phyloP scores from a whole-genome alignment of 805 yeast species.

The Ogataea degrootiae region DNA sequence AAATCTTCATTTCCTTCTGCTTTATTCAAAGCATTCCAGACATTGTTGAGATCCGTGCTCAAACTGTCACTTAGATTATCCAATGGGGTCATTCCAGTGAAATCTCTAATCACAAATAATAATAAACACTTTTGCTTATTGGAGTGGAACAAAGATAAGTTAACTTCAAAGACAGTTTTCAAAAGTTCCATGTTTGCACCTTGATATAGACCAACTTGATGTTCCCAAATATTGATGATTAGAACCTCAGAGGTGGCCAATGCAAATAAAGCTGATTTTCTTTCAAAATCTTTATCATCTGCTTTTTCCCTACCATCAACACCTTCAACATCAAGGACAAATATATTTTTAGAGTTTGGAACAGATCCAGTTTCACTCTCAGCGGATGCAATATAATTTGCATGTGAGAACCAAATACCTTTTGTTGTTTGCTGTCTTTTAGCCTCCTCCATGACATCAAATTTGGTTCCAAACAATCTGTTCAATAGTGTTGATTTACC shows the following conservation, averaged over 20 bases:
- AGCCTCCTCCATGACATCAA: slow-evolving; percentile 89
- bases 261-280: slow-evolving; percentile 94
- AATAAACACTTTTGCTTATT: slow-evolving; percentile 54
- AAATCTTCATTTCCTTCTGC: slow-evolving; percentile 59
- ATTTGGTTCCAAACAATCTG: slow-evolving; percentile 75
- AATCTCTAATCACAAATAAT: slow-evolving; percentile 89
- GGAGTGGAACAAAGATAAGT: slow-evolving; percentile 75
- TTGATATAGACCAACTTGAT: slow-evolving; percentile 93
- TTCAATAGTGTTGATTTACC: slow-evolving; percentile 93
- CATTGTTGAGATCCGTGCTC: slow-evolving; percentile 61
- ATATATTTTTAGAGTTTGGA: slow-evolving; percentile 35
- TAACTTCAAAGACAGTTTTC: slow-evolving; percentile 95
- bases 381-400: slow-evolving; percentile 34
- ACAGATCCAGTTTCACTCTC: slow-evolving; percentile 8
- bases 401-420: slow-evolving; percentile 73
- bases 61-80: slow-evolving; percentile 65
- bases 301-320: slow-evolving; percentile 98
- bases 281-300: slow-evolving; percentile 96
- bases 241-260: slow-evolving; percentile 85
- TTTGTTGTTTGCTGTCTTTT: slow-evolving; percentile 87
- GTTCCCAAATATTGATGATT: slow-evolving; percentile 94
- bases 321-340: slow-evolving; percentile 97
- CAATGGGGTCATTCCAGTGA: slow-evolving; percentile 81
- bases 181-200: slow-evolving; percentile 96
- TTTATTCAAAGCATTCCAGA: slow-evolving; percentile 76